These are phyloP conservation scores for Cyberlindnera meyerae DNA, from an alignment of 805 yeast species.

Conservation along the genomic window DNA sequence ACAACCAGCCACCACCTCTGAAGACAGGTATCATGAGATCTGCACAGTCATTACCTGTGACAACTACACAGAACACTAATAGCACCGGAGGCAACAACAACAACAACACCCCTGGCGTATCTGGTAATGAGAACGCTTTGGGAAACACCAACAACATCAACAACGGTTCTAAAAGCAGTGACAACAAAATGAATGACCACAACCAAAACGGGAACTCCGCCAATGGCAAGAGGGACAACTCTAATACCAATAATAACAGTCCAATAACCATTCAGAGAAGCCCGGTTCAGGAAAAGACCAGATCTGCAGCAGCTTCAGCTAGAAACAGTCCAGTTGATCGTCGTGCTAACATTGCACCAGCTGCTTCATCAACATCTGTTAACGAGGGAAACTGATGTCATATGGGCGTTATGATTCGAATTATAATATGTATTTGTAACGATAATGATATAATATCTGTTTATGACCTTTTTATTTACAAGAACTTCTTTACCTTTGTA, in stretches of 20 bases:
- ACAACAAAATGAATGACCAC: too few species aligned
- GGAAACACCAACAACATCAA: too few species aligned
- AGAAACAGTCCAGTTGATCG: constrained; percentile 15
- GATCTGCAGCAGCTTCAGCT: constrained; percentile 2
- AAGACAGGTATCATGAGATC: constrained; percentile 5
- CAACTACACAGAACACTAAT: too few species aligned
- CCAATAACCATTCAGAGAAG: constrained; percentile 6
- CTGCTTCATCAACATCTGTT: too few species aligned
- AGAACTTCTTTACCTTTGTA: constrained; percentile 32
- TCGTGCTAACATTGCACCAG: constrained; percentile 1
- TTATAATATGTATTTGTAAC: neutral
- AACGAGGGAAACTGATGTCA: neutral
- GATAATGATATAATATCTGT: neutral
- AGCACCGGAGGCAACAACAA: too few species aligned
- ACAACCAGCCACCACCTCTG: constrained; percentile 13
- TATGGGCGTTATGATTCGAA: neutral
- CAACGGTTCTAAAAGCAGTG: too few species aligned
- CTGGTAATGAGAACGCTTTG: too few species aligned
- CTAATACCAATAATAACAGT: neutral
- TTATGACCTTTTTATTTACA: constrained; percentile 20
- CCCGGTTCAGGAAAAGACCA: constrained; percentile 9
- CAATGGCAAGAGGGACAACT: too few species aligned
- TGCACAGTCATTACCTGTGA: too few species aligned
- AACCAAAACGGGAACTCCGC: too few species aligned
- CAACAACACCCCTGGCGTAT: too few species aligned